Evolutionary conservation across 352 stramenopile species (phyloP), one percentile per base, ranked within the genome.

Genomic region (Phytophthora citricola): DNA sequence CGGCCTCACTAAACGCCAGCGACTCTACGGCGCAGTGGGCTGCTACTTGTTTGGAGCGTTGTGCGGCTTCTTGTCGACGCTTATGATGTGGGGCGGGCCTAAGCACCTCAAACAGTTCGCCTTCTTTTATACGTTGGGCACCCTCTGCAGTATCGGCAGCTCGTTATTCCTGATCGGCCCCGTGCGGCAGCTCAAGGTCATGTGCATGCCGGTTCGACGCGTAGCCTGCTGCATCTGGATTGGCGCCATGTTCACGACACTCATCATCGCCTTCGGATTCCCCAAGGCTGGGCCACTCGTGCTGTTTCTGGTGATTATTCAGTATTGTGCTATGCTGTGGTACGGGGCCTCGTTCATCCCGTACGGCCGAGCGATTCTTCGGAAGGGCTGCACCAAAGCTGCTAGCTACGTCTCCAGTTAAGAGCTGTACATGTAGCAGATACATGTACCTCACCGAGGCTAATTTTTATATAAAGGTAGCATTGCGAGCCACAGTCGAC

Each of bases 121-220:
- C 20, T 95, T 95, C 73, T 93, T 95, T 67, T 95, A 95, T 64
- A 93, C 85, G 11, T 63, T 95, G 29, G 84, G 87, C n/a, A 91
- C 78, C 54, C 75, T 95, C 20, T 89, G 81, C 69, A 90, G 81
- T 38, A 91, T 95, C 44, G 84, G 85, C 46, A 90, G 78, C 22
- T 95, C 87, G 27, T 70, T 93, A 17, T 95, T 95, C 56, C 74
- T 95, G 39, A 81, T 92, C 11, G 85, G 87, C 0, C 86, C 86
- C 9, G 66, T 66, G 67, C 58, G 83, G 8, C 87, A 95, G 71
- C 50, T 92, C 44, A 84, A 91, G 58, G 80, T 95, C 59, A 95
- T 95, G 87, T 95, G 85, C 53, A 82, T 93, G 79, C 87, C 87
- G 4, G 80, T 95, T 45, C 87, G 87, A 15, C 83, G 87, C 46